These are phyloP conservation scores for Musa balbisiana DNA, from an alignment of 202 grass and related monocot species.

Conservation along the genomic window DNA sequence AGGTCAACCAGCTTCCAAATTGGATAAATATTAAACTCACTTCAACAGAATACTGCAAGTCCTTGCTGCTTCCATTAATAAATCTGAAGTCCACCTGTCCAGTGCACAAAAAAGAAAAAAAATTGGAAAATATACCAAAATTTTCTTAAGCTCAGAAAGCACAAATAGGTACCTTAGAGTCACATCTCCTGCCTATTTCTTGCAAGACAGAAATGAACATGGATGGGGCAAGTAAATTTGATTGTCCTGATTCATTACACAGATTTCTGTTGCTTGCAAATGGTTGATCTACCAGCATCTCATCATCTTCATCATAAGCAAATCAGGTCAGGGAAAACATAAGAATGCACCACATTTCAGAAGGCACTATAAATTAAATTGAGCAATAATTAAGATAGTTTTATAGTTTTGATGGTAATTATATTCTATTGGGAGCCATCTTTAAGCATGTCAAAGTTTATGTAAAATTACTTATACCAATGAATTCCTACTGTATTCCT, in stretches of 20 bases:
- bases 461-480: background rate
- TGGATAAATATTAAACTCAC: slow-evolving; percentile 31
- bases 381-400: background rate
- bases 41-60: slow-evolving; percentile 71
- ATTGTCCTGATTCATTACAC: slow-evolving; percentile 43
- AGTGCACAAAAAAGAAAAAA: slow-evolving; percentile 3
- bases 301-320: slow-evolving; percentile 47
- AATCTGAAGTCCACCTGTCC: slow-evolving; percentile 78
- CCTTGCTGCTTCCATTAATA: slow-evolving; percentile 46
- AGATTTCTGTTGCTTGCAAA: slow-evolving; percentile 38
- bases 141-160: slow-evolving; percentile 1
- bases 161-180: slow-evolving; percentile 47
- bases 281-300: slow-evolving; percentile 25
- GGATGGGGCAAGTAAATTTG: slow-evolving; percentile 32
- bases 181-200: slow-evolving; percentile 71
- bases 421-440: background rate
- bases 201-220: slow-evolving; percentile 60
- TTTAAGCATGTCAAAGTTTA: background rate
- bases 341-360: background rate
- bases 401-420: background rate
- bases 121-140: slow-evolving; percentile 11
- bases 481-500: background rate
- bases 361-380: background rate
- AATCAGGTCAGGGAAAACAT: slow-evolving; percentile 17
- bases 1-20: background rate